A percentile compares a stretch with the other conserved stretches of the same genome.
Evolutionary conservation across 345 rosid species (phyloP).

Genomic region (Cardiospermum halicacabum): DNA sequence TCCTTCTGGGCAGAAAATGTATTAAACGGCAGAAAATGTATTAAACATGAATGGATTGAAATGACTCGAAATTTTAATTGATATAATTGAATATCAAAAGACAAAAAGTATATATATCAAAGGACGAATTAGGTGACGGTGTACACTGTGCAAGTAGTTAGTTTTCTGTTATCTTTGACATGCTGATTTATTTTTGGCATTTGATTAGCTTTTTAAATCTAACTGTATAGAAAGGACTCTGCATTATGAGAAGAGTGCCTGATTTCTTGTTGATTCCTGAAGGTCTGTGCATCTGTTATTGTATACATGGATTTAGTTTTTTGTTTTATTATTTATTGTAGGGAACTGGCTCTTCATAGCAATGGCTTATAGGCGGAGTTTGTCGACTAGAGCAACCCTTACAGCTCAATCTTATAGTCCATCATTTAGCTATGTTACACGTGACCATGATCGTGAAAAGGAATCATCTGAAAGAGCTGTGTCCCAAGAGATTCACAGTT

Average conservation of each 20-base stretch:
- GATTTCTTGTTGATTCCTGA: neutral
- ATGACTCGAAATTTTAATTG: no score
- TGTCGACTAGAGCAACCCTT: constrained; percentile 28
- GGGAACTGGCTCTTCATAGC: neutral
- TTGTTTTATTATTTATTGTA: neutral
- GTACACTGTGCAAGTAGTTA: no score
- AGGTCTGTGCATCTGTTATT: neutral
- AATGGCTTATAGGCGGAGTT: constrained; percentile 37
- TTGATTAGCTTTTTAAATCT: neutral
- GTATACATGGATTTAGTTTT: neutral
- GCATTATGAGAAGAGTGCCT: no score
- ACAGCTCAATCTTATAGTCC: constrained; percentile 20
- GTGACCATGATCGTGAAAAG: constrained; percentile 19
- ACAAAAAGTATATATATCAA: no score
- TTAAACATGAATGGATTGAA: no score
- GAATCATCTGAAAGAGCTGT: constrained; percentile 7
- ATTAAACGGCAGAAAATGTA: no score
- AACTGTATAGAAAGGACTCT: no score
- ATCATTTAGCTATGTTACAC: constrained; percentile 24
- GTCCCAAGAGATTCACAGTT: constrained; percentile 8
- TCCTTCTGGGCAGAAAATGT: no score
- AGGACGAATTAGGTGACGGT: no score
- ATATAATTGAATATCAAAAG: no score
- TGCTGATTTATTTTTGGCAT: no score
- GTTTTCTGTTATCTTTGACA: no score